phyloP scores from a whole-genome alignment of 169 alveolate species.

The Blepharisma undulans region DNA sequence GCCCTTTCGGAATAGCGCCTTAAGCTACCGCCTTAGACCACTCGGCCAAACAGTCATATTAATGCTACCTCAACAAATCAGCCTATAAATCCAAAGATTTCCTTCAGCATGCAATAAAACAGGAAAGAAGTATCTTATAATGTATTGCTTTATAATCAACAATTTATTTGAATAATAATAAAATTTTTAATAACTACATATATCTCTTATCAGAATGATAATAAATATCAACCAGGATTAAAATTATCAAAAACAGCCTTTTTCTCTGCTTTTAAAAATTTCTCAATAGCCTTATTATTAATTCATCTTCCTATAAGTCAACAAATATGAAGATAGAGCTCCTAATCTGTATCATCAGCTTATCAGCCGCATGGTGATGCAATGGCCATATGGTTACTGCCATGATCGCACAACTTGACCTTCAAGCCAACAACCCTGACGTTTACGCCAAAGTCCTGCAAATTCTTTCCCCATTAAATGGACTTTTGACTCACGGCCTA shows the following conservation, averaged over 20 bases:
- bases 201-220: no score
- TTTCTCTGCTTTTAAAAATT: no score
- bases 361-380: constrained; percentile 34
- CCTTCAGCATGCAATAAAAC: no score
- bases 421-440: neutral
- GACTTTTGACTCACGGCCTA: constrained; percentile 14
- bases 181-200: no score
- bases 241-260: no score
- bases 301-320: neutral
- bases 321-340: neutral
- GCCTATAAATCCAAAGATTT: neutral
- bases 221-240: no score
- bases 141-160: no score
- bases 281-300: neutral
- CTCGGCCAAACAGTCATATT: constrained; percentile 94
- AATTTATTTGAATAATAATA: no score
- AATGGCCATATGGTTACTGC: constrained; percentile 30
- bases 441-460: neutral
- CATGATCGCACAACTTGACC: constrained; percentile 18
- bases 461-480: neutral
- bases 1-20: constrained; percentile 99
- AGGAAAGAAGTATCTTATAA: no score
- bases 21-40: constrained; percentile 99
- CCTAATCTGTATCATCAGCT: neutral
- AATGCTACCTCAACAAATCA: neutral